A percentile compares a stretch with the other conserved stretches of the same genome.
These are phyloP conservation scores for Lunasporangiospora selenospora DNA, from an alignment of 192 early-diverging fungal genomes.

Conservation along the genomic window DNA sequence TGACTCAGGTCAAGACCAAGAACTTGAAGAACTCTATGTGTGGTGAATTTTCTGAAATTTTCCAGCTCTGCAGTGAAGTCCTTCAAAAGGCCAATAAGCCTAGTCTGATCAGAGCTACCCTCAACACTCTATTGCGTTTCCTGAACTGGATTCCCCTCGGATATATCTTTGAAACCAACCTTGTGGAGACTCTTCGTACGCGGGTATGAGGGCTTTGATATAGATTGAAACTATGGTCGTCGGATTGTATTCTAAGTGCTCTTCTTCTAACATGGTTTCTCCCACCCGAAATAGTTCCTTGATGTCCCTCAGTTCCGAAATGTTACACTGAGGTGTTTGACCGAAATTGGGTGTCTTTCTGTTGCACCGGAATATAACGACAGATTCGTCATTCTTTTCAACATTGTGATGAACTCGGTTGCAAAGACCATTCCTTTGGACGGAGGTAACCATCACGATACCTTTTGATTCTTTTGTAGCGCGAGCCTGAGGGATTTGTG, in stretches of 20 bases:
- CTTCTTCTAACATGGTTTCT: constrained; percentile 3
- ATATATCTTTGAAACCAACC: constrained; percentile 95
- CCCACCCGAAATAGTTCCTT: constrained; percentile 70
- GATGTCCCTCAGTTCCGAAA: constrained; percentile 89
- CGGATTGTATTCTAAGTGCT: not conserved
- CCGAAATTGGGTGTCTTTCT: constrained; percentile 93
- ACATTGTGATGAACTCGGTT: constrained; percentile 77
- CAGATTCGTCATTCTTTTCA: constrained; percentile 89
- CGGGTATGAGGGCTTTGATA: constrained; percentile 60
- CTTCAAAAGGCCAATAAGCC: constrained; percentile 91
- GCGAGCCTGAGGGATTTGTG: not conserved
- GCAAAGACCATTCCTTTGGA: constrained; percentile 72
- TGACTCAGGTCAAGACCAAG: constrained; percentile 95
- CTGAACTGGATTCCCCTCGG: constrained; percentile 98
- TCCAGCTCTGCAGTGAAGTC: constrained; percentile 93
- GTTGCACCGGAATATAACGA: constrained; percentile 82
- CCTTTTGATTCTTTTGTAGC: not conserved
- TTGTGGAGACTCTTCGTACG: constrained; percentile 84
- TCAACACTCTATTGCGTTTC: constrained; percentile 94
- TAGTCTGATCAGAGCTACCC: constrained; percentile 87
- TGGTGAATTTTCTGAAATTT: constrained; percentile 94
- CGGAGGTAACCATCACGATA: constrained; percentile 57
- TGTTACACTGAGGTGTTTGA: constrained; percentile 94
- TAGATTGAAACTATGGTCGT: not conserved
- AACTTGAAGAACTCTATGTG: constrained; percentile 96